Evolutionary conservation across 2,329 filamentous ascomycete genomes (phyloP).

Genomic region (Pseudogymnoascus sp.): DNA sequence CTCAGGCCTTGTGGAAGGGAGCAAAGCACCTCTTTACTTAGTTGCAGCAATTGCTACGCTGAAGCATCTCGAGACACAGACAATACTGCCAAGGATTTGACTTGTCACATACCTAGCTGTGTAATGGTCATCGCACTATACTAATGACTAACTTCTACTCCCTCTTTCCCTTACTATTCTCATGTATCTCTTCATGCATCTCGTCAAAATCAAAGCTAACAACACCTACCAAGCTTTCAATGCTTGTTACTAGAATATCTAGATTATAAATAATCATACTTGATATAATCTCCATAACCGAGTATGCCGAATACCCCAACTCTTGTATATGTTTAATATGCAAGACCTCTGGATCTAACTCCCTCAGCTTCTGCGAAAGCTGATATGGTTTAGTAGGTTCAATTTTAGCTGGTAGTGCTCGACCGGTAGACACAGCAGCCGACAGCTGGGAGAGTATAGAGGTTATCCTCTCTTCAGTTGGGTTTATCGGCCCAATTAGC

Average conservation of each 20-base stretch:
- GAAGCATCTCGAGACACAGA: neutral
- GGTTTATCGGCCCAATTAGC: constrained; percentile 4
- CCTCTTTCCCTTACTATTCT: neutral
- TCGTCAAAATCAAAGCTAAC: neutral
- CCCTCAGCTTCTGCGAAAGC: constrained; percentile 5
- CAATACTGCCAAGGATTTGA: neutral
- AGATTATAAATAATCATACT: constrained; percentile 8
- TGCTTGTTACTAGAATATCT: neutral
- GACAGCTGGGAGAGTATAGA: constrained; percentile 10
- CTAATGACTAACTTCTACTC: neutral
- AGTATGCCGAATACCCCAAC: constrained; percentile 3
- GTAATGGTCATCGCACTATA: neutral
- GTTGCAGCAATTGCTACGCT: too few species aligned
- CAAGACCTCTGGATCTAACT: constrained; percentile 8
- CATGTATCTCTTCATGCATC: constrained; percentile 1
- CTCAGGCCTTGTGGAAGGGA: too few species aligned
- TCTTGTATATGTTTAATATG: constrained; percentile 8
- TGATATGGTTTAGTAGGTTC: constrained; percentile 8
- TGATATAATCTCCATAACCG: constrained; percentile 10
- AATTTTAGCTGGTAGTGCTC: neutral
- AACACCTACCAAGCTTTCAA: constrained; percentile 8
- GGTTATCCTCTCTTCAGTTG: constrained; percentile 8
- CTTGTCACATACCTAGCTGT: too few species aligned
- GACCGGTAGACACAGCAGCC: neutral
- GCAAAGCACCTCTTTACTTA: too few species aligned